phyloP scores from a whole-genome alignment of 129 eudicot species.

The Flaveria robusta region DNA sequence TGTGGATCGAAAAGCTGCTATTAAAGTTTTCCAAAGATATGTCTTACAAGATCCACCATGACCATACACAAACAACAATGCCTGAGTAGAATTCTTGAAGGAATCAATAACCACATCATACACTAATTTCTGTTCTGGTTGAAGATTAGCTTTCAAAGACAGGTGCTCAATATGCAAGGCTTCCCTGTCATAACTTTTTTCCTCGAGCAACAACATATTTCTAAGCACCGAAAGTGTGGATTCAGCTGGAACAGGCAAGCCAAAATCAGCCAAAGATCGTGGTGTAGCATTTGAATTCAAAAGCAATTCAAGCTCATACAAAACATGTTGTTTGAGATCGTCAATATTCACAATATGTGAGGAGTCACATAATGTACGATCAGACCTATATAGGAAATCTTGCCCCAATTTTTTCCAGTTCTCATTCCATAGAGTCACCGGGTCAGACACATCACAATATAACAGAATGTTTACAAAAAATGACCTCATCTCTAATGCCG shows the following conservation, averaged over 20 bases:
- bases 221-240: no score
- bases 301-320: background rate
- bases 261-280: background rate
- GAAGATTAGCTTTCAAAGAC: background rate
- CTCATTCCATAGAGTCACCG: background rate
- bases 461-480: no score
- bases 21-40: no score
- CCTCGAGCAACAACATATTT: background rate
- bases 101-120: no score
- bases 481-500: background rate
- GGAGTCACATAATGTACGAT: background rate
- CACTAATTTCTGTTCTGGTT: background rate
- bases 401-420: background rate
- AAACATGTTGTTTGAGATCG: background rate
- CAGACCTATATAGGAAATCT: background rate
- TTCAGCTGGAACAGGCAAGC: background rate
- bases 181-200: background rate
- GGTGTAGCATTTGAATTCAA: background rate
- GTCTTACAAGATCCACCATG: background rate
- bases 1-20: background rate
- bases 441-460: background rate
- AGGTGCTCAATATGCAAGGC: background rate
- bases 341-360: background rate
- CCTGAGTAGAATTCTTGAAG: no score
- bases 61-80: no score